Conservation (phyloP, 208 protist genomes). For the Leishmania mexicana region DNA sequence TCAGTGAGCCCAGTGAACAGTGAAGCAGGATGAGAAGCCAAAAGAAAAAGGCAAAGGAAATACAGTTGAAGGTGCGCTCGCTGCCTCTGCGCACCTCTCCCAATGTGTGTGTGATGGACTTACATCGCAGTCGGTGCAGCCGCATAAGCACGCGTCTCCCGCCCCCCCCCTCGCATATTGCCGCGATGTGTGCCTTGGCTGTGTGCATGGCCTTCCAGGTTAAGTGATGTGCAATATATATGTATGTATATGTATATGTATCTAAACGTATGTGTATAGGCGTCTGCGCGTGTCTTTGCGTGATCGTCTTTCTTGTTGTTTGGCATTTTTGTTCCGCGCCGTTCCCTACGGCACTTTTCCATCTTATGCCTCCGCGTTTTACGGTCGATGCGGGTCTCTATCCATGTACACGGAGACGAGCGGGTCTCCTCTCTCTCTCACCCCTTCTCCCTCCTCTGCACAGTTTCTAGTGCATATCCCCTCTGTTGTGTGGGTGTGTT, state of each 20-base stretch:
- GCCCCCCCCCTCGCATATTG: not conserved
- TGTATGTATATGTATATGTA: not conserved
- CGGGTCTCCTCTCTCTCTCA: not conserved
- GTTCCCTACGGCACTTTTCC: not conserved
- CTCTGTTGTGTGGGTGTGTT: not conserved
- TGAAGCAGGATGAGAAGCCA: not conserved
- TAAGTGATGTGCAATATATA: not conserved
- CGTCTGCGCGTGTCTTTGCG: not conserved
- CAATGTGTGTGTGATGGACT: not conserved
- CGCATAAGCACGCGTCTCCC: not conserved
- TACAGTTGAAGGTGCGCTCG: not conserved
- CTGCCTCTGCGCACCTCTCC: not conserved
- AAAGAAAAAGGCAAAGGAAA: not conserved
- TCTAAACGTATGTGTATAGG: not conserved
- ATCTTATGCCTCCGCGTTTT: not conserved
- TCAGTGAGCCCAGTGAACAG: not conserved
- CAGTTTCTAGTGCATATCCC: not conserved
- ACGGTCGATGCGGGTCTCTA: not conserved
- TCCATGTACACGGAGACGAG: not conserved
- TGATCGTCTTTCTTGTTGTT: not conserved
- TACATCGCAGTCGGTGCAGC: not conserved
- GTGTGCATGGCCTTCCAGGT: not conserved
- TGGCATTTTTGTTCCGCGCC: not conserved
- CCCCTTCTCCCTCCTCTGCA: too few relatives aligned
- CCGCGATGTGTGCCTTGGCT: not conserved